Evolutionary conservation across 1,284 basidiomycete species (phyloP), one percentile per base, ranked within the genome.

Genomic region (Puccinia horiana): DNA sequence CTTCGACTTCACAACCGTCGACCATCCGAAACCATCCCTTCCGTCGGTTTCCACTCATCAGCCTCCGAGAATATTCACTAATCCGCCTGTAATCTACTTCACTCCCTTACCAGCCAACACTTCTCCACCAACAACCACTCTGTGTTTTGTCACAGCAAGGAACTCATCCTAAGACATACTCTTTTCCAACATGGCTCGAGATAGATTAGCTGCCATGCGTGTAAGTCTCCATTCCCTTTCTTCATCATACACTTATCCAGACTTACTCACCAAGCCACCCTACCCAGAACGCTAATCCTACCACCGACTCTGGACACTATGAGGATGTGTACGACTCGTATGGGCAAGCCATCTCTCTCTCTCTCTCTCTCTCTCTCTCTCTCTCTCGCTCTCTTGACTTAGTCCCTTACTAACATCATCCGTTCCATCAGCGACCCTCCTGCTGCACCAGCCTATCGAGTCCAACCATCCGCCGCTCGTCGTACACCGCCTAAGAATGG

Each of bases 191-290:
- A 80, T 80, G 78, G 78, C 78, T 42, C 26, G 78, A 58, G 56
- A 80, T 37, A 80, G 78, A 73, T 49, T 80, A 40, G 78, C 78
- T 37, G 69, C 69, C 4, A 63, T 80, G 32, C 35, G 67, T 42
- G 67, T 72, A 37, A 69, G 65, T 35, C 32, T 20, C 4, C 26
- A 20, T 29, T 26, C 35, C 14, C 54, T 37, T 63, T 32, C n/a
- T 37, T 26, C 20, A 29, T 54, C 69, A 37, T 40, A 44, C 4
- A 26, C 78, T 63, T 37, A 58, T 56, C 12, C 49, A n/a, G 2
- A 69, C 54, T 49, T 0, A 58, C 40, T 40, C 9, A 40, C 1
- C 12, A 29, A 49, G 42, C 32, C 5, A 12, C 5, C 26, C 76
- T 23, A 11, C n/a, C 32, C 12, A 58, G 73, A 61, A 56, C 47